Conservation (phyloP, 1,284 basidiomycete species). For the Hemileia vastatrix region DNA sequence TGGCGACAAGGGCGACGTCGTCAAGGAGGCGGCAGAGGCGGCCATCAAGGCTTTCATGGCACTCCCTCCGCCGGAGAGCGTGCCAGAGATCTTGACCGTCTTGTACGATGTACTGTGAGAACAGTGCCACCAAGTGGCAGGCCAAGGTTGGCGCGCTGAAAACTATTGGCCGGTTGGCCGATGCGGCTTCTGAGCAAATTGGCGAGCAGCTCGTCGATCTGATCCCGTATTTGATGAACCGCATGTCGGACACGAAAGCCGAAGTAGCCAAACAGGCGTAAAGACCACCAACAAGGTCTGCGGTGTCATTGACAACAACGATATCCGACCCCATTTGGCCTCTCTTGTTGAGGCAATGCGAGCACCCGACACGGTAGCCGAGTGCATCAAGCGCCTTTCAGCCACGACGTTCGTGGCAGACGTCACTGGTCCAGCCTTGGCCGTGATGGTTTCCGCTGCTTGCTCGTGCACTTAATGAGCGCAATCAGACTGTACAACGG, state of each 20-base stretch:
- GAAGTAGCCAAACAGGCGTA: conserved; percentile 73
- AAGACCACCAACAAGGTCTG: conserved; percentile 89
- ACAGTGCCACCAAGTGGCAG: conserved; percentile 71
- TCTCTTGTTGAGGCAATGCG: conserved; percentile 86
- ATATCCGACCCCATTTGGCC: conserved; percentile 80
- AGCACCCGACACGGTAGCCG: conserved; percentile 67
- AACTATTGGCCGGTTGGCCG: conserved; percentile 33
- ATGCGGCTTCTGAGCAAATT: too few relatives aligned
- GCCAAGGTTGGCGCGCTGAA: conserved; percentile 86
- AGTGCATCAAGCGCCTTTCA: conserved; percentile 89
- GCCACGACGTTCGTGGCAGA: conserved; percentile 95
- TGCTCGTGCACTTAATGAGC: conserved; percentile 82
- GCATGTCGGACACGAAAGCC: conserved; percentile 95
- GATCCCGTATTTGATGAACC: conserved; percentile 73
- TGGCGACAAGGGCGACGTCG: conserved; percentile 91
- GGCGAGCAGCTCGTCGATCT: conserved; percentile 71
- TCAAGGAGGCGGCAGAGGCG: conserved; percentile 65
- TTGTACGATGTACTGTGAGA: conserved; percentile 66
- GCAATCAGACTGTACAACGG: conserved; percentile 61
- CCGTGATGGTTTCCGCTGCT: conserved; percentile 90
- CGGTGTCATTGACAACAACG: conserved; percentile 82
- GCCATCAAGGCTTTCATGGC: conserved; percentile 77
- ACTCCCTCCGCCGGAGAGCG: conserved; percentile 68
- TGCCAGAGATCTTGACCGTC: conserved; percentile 57
- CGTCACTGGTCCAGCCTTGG: conserved; percentile 88